Conservation (phyloP, 2,329 filamentous ascomycete genomes). For the Fusarium protoensiforme region DNA sequence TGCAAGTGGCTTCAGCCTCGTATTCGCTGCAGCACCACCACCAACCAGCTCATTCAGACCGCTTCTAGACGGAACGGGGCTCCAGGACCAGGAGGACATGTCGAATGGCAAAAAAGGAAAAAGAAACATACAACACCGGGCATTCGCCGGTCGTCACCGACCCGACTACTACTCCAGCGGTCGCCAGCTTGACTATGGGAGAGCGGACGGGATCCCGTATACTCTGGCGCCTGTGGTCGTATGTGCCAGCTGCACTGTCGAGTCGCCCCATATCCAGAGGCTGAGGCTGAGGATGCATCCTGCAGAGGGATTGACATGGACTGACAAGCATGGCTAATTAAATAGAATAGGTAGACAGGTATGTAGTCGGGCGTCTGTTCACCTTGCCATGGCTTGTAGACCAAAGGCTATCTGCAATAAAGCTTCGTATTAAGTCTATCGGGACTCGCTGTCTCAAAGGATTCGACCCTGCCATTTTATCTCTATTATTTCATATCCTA, state of each 20-base stretch:
- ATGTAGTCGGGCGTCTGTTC: not conserved
- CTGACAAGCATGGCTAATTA: not conserved
- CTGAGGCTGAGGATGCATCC: not conserved
- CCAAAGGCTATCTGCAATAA: not conserved
- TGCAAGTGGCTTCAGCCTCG: not conserved
- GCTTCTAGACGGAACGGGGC: not conserved
- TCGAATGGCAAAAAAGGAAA: not conserved
- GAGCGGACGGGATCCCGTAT: conserved; percentile 24
- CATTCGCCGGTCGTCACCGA: conserved; percentile 26
- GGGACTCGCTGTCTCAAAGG: not conserved
- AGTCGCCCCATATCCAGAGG: not conserved
- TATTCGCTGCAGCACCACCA: not conserved
- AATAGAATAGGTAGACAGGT: not conserved
- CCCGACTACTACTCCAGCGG: conserved; percentile 21
- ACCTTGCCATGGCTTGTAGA: not conserved
- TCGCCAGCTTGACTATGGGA: conserved; percentile 21
- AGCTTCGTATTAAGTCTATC: conserved; percentile 21
- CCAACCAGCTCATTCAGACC: not conserved
- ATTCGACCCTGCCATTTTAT: conserved; percentile 24
- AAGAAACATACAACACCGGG: conserved; percentile 20
- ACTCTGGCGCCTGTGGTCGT: conserved; percentile 19
- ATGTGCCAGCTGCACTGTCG: not conserved
- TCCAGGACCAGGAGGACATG: not conserved
- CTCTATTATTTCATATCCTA: conserved; percentile 41
- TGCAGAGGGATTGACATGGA: not conserved